Percentiles rank a stretch among this genome's conserved stretches.
phyloP scores from a whole-genome alignment of 2,329 filamentous ascomycete species.

The Pyrenochaeta sp. region DNA sequence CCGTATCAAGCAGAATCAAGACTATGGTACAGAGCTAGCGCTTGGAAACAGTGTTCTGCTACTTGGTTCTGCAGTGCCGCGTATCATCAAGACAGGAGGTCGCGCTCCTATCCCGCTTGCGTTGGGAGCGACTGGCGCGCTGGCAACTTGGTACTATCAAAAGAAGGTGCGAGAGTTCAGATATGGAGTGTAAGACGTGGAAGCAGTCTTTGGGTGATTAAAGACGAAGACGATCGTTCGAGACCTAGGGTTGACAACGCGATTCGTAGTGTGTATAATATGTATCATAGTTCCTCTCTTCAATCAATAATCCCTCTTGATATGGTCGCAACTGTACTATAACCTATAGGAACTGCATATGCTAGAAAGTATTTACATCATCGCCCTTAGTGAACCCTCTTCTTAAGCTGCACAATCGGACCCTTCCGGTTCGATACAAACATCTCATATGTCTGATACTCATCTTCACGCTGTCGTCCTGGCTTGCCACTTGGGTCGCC shows the following conservation, averaged over 20 bases:
- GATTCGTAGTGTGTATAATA: no score
- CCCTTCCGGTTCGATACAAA: constrained; percentile 44
- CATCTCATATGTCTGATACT: constrained; percentile 39
- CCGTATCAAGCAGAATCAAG: constrained; percentile 39
- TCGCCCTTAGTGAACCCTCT: no score
- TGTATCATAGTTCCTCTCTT: no score
- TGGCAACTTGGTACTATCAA: constrained; percentile 40
- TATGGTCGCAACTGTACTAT: no score
- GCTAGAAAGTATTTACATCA: no score
- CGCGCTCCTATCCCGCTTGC: constrained; percentile 38
- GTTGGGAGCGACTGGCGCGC: constrained; percentile 31
- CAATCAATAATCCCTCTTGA: no score
- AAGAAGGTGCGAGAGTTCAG: constrained; percentile 43
- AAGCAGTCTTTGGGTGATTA: background rate
- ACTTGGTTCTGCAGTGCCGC: constrained; percentile 33
- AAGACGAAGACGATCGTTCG: background rate
- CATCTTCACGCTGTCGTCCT: constrained; percentile 27
- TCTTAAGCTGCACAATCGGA: constrained; percentile 34
- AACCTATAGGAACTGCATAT: no score
- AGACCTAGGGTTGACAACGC: no score
- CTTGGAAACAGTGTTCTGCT: constrained; percentile 36
- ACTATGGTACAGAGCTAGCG: constrained; percentile 40
- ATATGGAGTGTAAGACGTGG: constrained; percentile 30
- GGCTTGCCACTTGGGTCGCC: constrained; percentile 22
- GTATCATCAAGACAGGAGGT: constrained; percentile 39